Evolutionary conservation across 768 basidiomycete genomes (phyloP).

Genomic region (Agrocybe praecox): DNA sequence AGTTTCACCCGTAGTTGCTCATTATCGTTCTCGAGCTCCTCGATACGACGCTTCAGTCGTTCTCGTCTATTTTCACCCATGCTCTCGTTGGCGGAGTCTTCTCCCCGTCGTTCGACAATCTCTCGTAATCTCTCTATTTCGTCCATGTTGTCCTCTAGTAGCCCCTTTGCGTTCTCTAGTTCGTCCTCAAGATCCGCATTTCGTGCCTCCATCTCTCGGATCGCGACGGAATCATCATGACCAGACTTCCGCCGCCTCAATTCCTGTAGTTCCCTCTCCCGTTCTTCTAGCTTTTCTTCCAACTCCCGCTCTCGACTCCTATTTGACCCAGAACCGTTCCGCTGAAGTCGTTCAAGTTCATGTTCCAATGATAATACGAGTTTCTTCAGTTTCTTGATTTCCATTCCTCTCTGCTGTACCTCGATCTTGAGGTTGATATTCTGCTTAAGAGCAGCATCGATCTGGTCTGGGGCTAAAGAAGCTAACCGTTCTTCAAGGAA

Average conservation of each 20-base stretch:
- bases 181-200: constrained; percentile 76
- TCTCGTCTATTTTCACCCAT: constrained; percentile 41
- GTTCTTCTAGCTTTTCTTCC: constrained; percentile 74
- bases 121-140: constrained; percentile 78
- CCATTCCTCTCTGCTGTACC: constrained; percentile 85
- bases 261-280: constrained; percentile 70
- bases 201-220: constrained; percentile 59
- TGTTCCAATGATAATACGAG: constrained; percentile 82
- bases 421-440: constrained; percentile 94
- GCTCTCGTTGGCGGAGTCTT: constrained; percentile 38
- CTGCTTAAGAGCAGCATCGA: constrained; percentile 89
- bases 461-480: constrained; percentile 88
- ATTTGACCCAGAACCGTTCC: constrained; percentile 39
- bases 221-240: constrained; percentile 50
- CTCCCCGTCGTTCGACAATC: constrained; percentile 59
- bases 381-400: constrained; percentile 92
- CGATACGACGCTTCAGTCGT: constrained; percentile 49
- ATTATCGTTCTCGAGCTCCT: constrained; percentile 64
- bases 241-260: constrained; percentile 53
- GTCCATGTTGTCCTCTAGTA: constrained; percentile 82
- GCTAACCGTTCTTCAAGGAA: constrained; percentile 93
- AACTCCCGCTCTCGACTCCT: constrained; percentile 66
- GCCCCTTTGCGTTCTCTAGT: constrained; percentile 65
- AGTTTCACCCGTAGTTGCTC: constrained; percentile 59
- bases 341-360: constrained; percentile 73